Evolutionary conservation across 2,329 filamentous ascomycete genomes (phyloP).

Genomic region (Sclerotinia borealis): DNA sequence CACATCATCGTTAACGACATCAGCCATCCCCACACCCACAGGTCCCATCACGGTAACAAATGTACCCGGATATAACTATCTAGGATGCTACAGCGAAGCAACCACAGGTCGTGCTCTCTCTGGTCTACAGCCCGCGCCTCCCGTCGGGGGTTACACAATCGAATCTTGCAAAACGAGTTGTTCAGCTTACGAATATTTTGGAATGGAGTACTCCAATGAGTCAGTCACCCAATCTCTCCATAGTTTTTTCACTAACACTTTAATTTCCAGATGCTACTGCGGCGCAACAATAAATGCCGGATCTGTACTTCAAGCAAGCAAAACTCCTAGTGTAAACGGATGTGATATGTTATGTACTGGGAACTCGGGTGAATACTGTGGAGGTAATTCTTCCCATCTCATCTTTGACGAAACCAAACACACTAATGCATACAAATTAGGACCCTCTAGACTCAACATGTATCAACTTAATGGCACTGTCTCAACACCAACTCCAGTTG

Average conservation of each 20-base stretch:
- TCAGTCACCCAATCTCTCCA: background rate
- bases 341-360: conserved; percentile 28
- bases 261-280: conserved; percentile 23
- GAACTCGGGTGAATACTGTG: conserved; percentile 32
- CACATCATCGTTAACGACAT: background rate
- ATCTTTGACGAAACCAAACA: background rate
- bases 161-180: conserved; percentile 30
- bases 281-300: conserved; percentile 22
- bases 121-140: conserved; percentile 15
- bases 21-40: conserved; percentile 23
- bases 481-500: conserved; percentile 6
- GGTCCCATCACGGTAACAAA: conserved; percentile 38
- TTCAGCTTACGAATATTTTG: conserved; percentile 30
- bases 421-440: background rate
- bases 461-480: conserved; percentile 17
- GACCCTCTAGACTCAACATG: background rate
- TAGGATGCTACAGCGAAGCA: conserved; percentile 44
- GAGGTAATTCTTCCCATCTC: conserved; percentile 16
- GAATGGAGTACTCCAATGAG: conserved; percentile 26
- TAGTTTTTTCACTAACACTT: background rate
- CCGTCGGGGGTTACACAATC: conserved; percentile 28
- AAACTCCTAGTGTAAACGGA: conserved; percentile 16
- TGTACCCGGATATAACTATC: conserved; percentile 40
- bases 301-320: conserved; percentile 4
- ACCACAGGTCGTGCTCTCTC: conserved; percentile 39